Base-by-base conservation (phyloP, 768 basidiomycete species). In the Lentinula edodes region DNA sequence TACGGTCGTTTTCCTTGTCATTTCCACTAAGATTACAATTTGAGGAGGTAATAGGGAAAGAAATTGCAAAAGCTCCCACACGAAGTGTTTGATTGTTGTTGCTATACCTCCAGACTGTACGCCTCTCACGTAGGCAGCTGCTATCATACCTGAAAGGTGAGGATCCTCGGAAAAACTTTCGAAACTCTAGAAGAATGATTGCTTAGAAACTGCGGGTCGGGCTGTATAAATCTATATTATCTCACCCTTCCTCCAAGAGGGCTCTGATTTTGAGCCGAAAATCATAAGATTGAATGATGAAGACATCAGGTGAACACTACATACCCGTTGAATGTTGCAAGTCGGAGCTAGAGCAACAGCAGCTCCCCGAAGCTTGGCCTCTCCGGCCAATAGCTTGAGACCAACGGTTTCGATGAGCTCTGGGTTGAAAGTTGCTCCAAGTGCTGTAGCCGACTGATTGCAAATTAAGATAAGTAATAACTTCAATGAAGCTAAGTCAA, bases 1-100 rank as follows among this genome's bases (percentile, higher is more conserved):
- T 80, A 9, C 88, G 81, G 66, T 90, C 89, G 63, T 90, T 81
- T 70, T 93, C 90, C 71, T 91, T 91, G 75, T 93, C 91, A 67
- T 93, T 93, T 23, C 82, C 85, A 18, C 86, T 87, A 62, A 23
- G 42, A 60, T 43, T n/a, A 64, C 61, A 42, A 3, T 34, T 32
- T 20, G 12, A 43, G 41, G 15, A 50, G 16, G 32, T 34, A 20
- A 6, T 15, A 9, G 20, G 53, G 63, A 6, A 6, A 7, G 13
- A 15, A 10, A 34, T 18, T 16, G 1, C 6, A 41, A 53, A 15
- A 23, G 15, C 18, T 66, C 77, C n/a, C 71, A 87, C 87, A 87
- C 85, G 64, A 90, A 93, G 69, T 93, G 92, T 70, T 93, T 93
- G 76, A 63, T 82, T 8, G 81, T 74, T 10, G 78, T 76, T 12